Conservation (phyloP, 768 basidiomycete species). For the Leccinum imitatum region DNA sequence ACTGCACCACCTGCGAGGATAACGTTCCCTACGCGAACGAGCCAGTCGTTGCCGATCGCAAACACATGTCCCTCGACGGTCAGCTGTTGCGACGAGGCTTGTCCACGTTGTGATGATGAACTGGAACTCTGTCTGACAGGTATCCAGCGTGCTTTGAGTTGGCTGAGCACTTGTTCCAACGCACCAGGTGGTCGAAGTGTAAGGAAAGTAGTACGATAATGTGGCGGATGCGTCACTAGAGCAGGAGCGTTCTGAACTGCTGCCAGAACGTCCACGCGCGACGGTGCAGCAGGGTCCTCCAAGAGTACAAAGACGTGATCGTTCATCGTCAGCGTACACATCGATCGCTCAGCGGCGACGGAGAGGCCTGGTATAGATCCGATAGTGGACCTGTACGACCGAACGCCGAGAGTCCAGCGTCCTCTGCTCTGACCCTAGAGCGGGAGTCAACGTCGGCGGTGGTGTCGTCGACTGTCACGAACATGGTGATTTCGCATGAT, state of each 20-base stretch:
- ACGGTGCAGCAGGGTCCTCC: conserved; percentile 74
- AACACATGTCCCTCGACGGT: conserved; percentile 73
- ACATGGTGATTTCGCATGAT: conserved; percentile 70
- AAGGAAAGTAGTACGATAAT: conserved; percentile 76
- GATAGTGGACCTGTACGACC: conserved; percentile 74
- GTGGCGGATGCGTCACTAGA: conserved; percentile 37
- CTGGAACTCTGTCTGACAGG: conserved; percentile 56
- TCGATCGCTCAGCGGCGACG: conserved; percentile 59
- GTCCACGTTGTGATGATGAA: conserved; percentile 42
- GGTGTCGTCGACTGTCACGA: conserved; percentile 24
- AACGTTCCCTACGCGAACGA: conserved; percentile 79
- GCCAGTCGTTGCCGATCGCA: conserved; percentile 77
- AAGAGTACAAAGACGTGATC: conserved; percentile 78
- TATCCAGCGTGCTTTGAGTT: conserved; percentile 75
- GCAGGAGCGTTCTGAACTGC: conserved; percentile 37
- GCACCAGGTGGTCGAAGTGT: conserved; percentile 73
- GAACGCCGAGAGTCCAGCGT: conserved; percentile 68
- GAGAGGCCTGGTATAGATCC: conserved; percentile 52
- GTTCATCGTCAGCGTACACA: conserved; percentile 77
- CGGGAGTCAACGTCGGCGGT: conserved; percentile 14
- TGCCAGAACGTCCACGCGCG: conserved; percentile 53
- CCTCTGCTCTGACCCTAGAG: conserved; percentile 57
- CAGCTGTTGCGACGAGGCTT: conserved; percentile 60
- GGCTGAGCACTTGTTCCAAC: conserved; percentile 70
- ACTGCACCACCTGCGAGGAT: conserved; percentile 69